Base-by-base conservation (phyloP, 495 filamentous ascomycete species). In the Hypomontagnella submonticulosa region DNA sequence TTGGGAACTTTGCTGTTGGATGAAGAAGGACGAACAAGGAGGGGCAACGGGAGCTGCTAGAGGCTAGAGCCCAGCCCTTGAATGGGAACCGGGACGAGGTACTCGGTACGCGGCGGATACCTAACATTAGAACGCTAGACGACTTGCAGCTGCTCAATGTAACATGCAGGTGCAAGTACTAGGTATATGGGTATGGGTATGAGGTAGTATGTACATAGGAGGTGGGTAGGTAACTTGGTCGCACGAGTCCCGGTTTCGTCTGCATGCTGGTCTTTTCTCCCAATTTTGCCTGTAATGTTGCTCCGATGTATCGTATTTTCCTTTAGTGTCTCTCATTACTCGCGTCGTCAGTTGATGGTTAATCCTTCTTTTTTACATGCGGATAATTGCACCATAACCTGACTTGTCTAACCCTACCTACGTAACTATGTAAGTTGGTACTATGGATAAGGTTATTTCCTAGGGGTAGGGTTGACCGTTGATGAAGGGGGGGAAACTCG, bases 281-380 rank as follows among this genome's bases (percentile, higher is more conserved):
- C 51, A 69, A 69, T 61, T 69, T 57, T 69, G 61, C 66, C 66
- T 65, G 66, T 69, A 56, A n/a, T 50, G 32, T 16, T 54, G n/a
- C 32, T 18, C 50, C 55, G 27, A 32, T 27, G 46, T 54, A 20
- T 49, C 33, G 6, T 49, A 46, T 20, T 51, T 52, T 36, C 9
- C 40, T n/a, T 9, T 55, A 63, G 48, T 43, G 50, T 12, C 37
- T 51, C 30, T 46, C 41, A 15, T 55, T 63, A 63, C 50, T 69
- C 66, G 55, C 63, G 60, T 61, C 44, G 40, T 52, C 38, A 19
- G 54, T 67, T 47, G 20, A 40, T 51, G 48, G 44, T 42, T 11
- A 57, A 54, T 37, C 33, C 46, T 38, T 37, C 27, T 10, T 64
- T 33, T 19, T 60, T 40, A 34, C 27, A 43, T 43, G 47, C 48